Conservation (phyloP, 371 early-diverging fungal species). For the Mucor circinelloides region DNA sequence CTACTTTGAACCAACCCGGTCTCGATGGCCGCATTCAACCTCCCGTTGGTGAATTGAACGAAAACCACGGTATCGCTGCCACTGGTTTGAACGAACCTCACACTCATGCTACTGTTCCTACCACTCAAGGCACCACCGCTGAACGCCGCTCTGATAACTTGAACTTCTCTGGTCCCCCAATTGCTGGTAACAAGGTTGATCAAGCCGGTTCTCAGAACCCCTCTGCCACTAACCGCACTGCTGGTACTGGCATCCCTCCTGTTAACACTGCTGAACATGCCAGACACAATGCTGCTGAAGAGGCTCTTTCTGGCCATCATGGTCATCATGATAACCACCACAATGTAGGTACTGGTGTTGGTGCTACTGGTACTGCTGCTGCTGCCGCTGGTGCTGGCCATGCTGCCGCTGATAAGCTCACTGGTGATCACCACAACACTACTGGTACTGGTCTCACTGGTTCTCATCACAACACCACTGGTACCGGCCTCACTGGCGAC, state of each 20-base stretch:
- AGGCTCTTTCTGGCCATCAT: not conserved
- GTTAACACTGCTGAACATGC: slow-evolving; percentile 20
- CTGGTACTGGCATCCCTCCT: slow-evolving; percentile 23
- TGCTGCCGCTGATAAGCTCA: not conserved
- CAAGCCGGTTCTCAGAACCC: slow-evolving; percentile 19
- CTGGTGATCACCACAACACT: not conserved
- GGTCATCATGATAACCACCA: not conserved
- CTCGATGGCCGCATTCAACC: not conserved
- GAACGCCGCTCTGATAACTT: slow-evolving; percentile 5
- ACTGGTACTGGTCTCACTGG: slow-evolving; percentile 5
- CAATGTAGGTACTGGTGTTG: slow-evolving; percentile 1
- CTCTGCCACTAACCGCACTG: slow-evolving; percentile 17
- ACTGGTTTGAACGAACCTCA: slow-evolving; percentile 20
- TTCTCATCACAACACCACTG: not conserved
- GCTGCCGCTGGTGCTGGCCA: not conserved
- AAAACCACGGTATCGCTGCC: slow-evolving; percentile 35
- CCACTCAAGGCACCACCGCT: slow-evolving; percentile 9
- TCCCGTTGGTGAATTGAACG: slow-evolving; percentile 16
- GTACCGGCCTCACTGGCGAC: not conserved
- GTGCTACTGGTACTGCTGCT: not conserved
- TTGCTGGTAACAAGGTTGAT: slow-evolving; percentile 13
- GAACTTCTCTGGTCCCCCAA: slow-evolving; percentile 17
- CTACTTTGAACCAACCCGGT: slow-evolving; percentile 3
- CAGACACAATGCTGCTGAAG: slow-evolving; percentile 5
- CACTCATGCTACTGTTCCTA: not conserved